phyloP scores from a whole-genome alignment of 148 eudicot species.

The Camellia lanceoleosa region DNA sequence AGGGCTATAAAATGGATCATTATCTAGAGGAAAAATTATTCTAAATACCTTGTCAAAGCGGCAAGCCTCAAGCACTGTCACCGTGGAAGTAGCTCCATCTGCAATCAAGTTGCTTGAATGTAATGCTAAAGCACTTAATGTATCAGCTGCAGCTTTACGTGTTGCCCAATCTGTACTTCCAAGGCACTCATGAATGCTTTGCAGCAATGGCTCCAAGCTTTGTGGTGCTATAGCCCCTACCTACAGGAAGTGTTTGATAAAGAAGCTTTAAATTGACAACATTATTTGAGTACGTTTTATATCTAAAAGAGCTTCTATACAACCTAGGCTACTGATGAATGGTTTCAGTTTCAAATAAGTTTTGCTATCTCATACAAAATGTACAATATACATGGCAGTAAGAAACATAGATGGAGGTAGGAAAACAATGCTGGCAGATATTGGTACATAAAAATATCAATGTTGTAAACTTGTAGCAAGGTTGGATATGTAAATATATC shows the following conservation, averaged over 20 bases:
- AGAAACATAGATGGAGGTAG: not conserved
- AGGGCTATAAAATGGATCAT: not conserved
- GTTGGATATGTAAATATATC: too few relatives aligned
- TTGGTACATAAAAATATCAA: too few relatives aligned
- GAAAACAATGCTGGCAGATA: not conserved
- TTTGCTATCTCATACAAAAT: not conserved
- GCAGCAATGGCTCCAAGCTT: slow-evolving; percentile 71
- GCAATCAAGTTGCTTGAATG: slow-evolving; percentile 67
- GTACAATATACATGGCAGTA: not conserved
- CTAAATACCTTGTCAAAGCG: slow-evolving; percentile 84
- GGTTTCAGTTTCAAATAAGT: not conserved
- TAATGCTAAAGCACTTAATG: slow-evolving; percentile 67
- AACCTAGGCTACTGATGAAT: not conserved
- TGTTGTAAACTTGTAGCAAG: not conserved
- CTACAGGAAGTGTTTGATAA: slow-evolving; percentile 37
- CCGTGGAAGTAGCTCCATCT: slow-evolving; percentile 58
- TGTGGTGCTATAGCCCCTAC: slow-evolving; percentile 84
- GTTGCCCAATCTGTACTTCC: slow-evolving; percentile 93
- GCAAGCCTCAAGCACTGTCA: slow-evolving; percentile 70
- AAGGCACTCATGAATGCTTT: slow-evolving; percentile 79
- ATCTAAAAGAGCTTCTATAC: not conserved
- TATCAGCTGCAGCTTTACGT: slow-evolving; percentile 94
- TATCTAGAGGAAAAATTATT: not conserved
- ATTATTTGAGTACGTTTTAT: not conserved
- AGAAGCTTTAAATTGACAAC: not conserved